Evolutionary conservation across 2,329 filamentous ascomycete species (phyloP).

Genomic region (Colletotrichum navitas): DNA sequence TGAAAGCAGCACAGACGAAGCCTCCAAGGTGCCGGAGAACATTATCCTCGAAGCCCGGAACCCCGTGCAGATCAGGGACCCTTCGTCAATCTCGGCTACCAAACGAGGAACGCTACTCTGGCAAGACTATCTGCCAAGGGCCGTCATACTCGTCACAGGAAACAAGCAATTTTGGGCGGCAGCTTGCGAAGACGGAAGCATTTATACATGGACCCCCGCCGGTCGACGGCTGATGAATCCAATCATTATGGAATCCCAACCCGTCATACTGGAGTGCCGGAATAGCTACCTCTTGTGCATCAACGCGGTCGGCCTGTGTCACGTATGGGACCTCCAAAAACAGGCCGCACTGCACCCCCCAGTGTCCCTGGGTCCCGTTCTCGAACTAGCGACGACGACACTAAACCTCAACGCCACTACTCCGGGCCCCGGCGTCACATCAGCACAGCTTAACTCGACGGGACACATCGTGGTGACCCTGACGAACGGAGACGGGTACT

Average conservation of each 20-base stretch:
- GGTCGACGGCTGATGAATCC: conserved; percentile 88
- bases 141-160: conserved; percentile 90
- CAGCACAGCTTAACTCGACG: conserved; percentile 89
- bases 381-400: conserved; percentile 86
- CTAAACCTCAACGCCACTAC: conserved; percentile 82
- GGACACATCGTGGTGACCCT: conserved; percentile 91
- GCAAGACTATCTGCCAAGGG: conserved; percentile 92
- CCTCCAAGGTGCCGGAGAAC: conserved; percentile 74
- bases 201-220: conserved; percentile 93
- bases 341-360: conserved; percentile 90
- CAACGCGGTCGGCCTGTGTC: conserved; percentile 86
- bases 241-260: conserved; percentile 89
- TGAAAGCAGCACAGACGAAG: conserved; percentile 69
- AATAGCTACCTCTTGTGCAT: conserved; percentile 92
- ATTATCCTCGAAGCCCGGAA: conserved; percentile 91
- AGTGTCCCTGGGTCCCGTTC: conserved; percentile 86
- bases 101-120: conserved; percentile 86
- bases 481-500: conserved; percentile 94
- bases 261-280: conserved; percentile 92
- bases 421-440: conserved; percentile 85
- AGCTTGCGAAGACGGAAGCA: conserved; percentile 90
- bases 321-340: conserved; percentile 92
- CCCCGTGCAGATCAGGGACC: conserved; percentile 80
- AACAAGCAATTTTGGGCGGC: conserved; percentile 93
- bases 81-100: conserved; percentile 84